A percentile compares a stretch with the other conserved stretches of the same genome.
Conservation (phyloP, 2,329 filamentous ascomycete genomes). For the Juglanconis oblonga region DNA sequence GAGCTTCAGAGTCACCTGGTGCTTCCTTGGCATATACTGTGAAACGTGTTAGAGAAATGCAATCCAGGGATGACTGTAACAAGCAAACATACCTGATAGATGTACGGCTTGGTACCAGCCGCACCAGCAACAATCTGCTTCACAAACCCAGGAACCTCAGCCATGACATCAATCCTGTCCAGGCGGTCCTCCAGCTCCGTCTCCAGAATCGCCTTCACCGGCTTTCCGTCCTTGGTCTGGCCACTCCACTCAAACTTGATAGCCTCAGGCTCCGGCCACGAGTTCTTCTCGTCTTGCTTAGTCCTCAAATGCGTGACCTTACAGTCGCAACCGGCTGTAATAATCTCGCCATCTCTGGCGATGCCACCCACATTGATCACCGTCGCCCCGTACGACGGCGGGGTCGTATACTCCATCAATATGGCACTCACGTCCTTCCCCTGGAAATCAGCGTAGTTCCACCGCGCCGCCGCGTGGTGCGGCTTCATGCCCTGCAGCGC, state of each 20-base stretch:
- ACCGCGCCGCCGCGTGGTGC: constrained; percentile 86
- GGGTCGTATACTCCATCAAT: constrained; percentile 95
- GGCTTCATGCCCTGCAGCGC: constrained; percentile 98
- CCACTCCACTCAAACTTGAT: constrained; percentile 77
- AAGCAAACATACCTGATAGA: constrained; percentile 72
- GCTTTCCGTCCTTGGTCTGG: constrained; percentile 71
- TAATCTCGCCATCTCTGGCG: constrained; percentile 74
- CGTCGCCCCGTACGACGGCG: constrained; percentile 85
- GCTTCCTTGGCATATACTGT: constrained; percentile 67
- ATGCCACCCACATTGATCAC: constrained; percentile 80
- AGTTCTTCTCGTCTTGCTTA: constrained; percentile 71
- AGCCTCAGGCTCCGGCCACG: constrained; percentile 83
- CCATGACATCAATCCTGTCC: constrained; percentile 93
- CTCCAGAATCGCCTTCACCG: constrained; percentile 66
- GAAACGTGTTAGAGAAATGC: constrained; percentile 22
- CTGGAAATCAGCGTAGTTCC: constrained; percentile 95
- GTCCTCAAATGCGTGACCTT: constrained; percentile 66
- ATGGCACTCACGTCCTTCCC: constrained; percentile 81
- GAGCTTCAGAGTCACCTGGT: constrained; percentile 70
- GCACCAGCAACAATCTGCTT: constrained; percentile 89
- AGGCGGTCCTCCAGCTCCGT: constrained; percentile 65
- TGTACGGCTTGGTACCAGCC: constrained; percentile 92
- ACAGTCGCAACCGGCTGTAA: constrained; percentile 67
- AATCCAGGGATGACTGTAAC: background rate
- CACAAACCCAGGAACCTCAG: constrained; percentile 90